A percentile compares a stretch with the other conserved stretches of the same genome.
These are phyloP conservation scores for Hypoxylon fragiforme DNA, from an alignment of 495 filamentous ascomycete genomes.

Conservation along the genomic window DNA sequence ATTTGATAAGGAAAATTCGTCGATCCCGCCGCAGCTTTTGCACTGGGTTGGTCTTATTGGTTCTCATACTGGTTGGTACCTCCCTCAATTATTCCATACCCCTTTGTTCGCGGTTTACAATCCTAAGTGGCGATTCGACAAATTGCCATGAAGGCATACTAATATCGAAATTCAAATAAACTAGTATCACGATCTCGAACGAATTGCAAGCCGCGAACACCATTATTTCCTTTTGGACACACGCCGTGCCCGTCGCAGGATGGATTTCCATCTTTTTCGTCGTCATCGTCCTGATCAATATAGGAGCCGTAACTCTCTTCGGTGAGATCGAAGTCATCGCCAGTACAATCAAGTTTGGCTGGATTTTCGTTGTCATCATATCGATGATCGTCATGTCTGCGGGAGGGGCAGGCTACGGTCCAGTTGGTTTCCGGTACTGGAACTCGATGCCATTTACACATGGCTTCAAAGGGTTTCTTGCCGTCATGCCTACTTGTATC, in stretches of 20 bases:
- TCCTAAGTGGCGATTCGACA: too few species aligned
- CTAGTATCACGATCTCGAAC: constrained; percentile 60
- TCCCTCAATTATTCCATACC: too few species aligned
- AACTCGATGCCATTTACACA: constrained; percentile 58
- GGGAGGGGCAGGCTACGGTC: constrained; percentile 51
- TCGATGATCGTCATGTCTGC: constrained; percentile 63
- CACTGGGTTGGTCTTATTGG: constrained; percentile 62
- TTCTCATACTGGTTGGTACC: constrained; percentile 32
- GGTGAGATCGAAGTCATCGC: constrained; percentile 70
- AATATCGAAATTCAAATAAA: constrained; percentile 1
- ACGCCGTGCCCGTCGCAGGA: constrained; percentile 45
- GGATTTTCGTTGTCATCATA: constrained; percentile 64
- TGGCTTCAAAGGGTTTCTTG: constrained; percentile 62
- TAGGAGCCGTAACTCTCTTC: constrained; percentile 61
- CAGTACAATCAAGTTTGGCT: constrained; percentile 65
- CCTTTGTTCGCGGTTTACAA: too few species aligned
- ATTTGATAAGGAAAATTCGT: constrained; percentile 51
- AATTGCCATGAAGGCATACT: too few species aligned
- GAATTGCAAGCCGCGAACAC: constrained; percentile 66
- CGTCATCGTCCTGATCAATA: constrained; percentile 64
- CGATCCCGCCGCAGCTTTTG: constrained; percentile 67
- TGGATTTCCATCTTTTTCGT: constrained; percentile 66
- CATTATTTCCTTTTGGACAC: constrained; percentile 68
- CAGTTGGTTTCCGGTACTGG: constrained; percentile 52
- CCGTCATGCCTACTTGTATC: constrained; percentile 63